Base-by-base conservation (phyloP, 2,329 filamentous ascomycete species). In the Talaromyces marneffei region DNA sequence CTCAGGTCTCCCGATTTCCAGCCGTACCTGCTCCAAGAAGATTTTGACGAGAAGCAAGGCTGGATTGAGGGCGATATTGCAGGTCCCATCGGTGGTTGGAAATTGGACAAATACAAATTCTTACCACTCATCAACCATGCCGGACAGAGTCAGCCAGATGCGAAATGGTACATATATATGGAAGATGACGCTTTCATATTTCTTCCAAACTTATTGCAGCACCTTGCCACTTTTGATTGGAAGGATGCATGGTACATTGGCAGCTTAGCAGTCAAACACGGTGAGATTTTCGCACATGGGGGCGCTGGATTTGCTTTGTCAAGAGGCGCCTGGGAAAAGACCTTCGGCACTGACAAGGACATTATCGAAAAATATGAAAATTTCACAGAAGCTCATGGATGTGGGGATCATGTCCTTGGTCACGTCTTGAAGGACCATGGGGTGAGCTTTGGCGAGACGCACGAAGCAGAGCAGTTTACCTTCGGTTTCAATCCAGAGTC, bases 21-120 rank as follows among this genome's bases (percentile, higher is more conserved):
- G 23, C 64, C 65, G 14, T 69, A 69, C 46, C 53, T 59, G 10
- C 63, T 65, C 9, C 66, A 69, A 50, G 61, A 60, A 14, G 65
- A 70, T 50, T 68, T 64, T 58, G 67, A 69, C 35, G 55, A 62
- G 5, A 66, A 66, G 20, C 66, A 69, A 52, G 65, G 65, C 29
- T 70, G 69, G 60, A 64, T 67, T 25, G 68, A 70, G 42, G 66
- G 65, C 27, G 67, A 69, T 42, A 61, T 57, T 16, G 60, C 62
- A 20, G 66, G 66, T 3, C 63, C 63, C 7, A 27, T 57, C 10
- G 78, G 77, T 1, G 72, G 70, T 16, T 85, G 83, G 83, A 77
- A 76, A 25, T 71, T 86, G 31, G 84, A 86, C 74, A 85, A 85
- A 72, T 86, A 84, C 74, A 86, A 86, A 71, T 85, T 84, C 66